Conservation (phyloP, 2,329 filamentous ascomycete genomes). For the Botrytis galanthina region DNA sequence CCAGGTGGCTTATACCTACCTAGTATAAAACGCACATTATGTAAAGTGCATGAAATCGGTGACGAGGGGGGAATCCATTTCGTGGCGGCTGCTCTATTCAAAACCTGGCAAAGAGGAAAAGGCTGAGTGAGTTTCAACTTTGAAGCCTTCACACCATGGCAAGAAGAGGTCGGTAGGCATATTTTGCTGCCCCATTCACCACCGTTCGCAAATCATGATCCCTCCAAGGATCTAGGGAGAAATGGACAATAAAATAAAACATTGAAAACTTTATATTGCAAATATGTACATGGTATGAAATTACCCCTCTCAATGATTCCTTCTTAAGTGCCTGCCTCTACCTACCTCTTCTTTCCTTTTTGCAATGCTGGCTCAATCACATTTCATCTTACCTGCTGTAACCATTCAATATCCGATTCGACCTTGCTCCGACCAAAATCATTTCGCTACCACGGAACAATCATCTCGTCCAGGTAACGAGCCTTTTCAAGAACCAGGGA, state of each 20-base stretch:
- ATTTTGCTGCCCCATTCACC: background rate
- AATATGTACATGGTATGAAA: slow-evolving; percentile 1
- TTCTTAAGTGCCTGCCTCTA: background rate
- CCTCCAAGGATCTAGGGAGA: slow-evolving; percentile 3
- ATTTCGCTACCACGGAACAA: slow-evolving; percentile 5
- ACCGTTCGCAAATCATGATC: background rate
- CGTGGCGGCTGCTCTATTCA: background rate
- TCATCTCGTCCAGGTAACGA: slow-evolving; percentile 4
- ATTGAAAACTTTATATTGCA: background rate
- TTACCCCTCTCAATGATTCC: background rate
- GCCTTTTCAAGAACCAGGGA: background rate
- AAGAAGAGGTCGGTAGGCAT: background rate
- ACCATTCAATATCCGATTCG: background rate
- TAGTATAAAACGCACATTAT: background rate
- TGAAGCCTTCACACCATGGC: background rate
- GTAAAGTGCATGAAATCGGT: background rate
- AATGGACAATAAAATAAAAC: background rate
- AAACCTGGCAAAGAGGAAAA: background rate
- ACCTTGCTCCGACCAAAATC: slow-evolving; percentile 1
- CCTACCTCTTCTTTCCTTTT: background rate
- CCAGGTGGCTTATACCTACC: background rate
- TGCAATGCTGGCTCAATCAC: background rate
- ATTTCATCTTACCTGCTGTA: background rate
- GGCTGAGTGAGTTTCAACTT: slow-evolving; percentile 10
- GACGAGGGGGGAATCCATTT: background rate